Conservation (phyloP, 805 yeast species). For the Candida mattraensis region DNA sequence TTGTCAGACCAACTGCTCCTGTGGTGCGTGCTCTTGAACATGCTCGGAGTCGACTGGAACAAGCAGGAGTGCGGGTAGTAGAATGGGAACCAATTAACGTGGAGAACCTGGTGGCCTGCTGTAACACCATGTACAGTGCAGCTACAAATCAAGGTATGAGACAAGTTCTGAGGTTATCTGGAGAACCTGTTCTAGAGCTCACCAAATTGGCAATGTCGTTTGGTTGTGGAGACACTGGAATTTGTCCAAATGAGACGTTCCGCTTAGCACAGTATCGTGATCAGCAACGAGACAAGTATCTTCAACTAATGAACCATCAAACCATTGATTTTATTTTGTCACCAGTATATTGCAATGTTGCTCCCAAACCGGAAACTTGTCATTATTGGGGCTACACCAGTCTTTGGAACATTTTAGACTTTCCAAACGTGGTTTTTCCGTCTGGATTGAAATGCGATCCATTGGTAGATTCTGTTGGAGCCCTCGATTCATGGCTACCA, state of each 20-base stretch:
- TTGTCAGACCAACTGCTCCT: slow-evolving; percentile 50
- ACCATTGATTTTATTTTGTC: slow-evolving; percentile 59
- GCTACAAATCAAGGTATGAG: slow-evolving; percentile 61
- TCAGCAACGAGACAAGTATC: slow-evolving; percentile 48
- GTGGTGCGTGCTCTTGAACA: slow-evolving; percentile 41
- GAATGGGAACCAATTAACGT: slow-evolving; percentile 56
- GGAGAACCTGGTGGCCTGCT: slow-evolving; percentile 53
- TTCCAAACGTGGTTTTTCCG: slow-evolving; percentile 61
- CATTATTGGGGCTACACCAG: slow-evolving; percentile 76
- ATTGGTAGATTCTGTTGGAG: too few species aligned
- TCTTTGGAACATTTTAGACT: slow-evolving; percentile 65
- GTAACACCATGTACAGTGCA: slow-evolving; percentile 50
- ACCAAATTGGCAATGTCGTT: slow-evolving; percentile 51
- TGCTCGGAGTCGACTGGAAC: slow-evolving; percentile 49
- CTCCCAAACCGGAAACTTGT: slow-evolving; percentile 58
- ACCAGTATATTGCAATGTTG: slow-evolving; percentile 65
- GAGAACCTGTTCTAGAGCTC: slow-evolving; percentile 63
- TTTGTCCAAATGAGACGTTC: slow-evolving; percentile 47
- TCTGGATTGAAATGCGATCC: slow-evolving; percentile 52
- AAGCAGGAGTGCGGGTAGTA: slow-evolving; percentile 54
- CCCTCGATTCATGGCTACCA: slow-evolving; percentile 21
- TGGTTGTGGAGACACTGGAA: slow-evolving; percentile 53
- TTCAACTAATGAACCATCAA: slow-evolving; percentile 45
- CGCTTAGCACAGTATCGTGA: slow-evolving; percentile 51
- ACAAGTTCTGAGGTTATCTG: slow-evolving; percentile 48